A percentile compares a stretch with the other conserved stretches of the same genome.
Conservation (phyloP, 2,329 filamentous ascomycete genomes). For the Calonectria hongkongensis region DNA sequence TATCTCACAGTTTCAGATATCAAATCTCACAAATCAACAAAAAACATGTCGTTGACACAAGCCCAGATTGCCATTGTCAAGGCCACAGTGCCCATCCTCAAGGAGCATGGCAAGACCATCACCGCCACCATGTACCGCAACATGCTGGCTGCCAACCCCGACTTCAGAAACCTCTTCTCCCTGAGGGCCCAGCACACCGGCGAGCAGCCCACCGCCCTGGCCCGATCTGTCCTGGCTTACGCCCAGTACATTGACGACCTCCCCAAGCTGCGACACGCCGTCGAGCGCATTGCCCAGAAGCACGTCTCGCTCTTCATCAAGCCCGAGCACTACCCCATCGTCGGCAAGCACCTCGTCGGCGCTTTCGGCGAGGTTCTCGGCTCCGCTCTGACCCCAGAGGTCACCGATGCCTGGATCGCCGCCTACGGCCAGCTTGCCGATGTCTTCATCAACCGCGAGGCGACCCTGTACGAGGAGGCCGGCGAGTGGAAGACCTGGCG, state of each 20-base stretch:
- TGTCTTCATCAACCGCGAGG: slow-evolving; percentile 81
- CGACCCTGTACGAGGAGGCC: slow-evolving; percentile 73
- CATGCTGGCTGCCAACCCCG: slow-evolving; percentile 78
- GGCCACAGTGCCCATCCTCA: slow-evolving; percentile 83
- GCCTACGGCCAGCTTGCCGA: slow-evolving; percentile 83
- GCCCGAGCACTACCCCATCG: slow-evolving; percentile 82
- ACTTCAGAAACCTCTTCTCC: slow-evolving; percentile 83
- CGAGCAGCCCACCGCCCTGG: slow-evolving; percentile 82
- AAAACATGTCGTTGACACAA: slow-evolving; percentile 71
- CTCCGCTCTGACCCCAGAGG: slow-evolving; percentile 78
- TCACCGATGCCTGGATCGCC: slow-evolving; percentile 81
- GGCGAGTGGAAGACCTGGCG: slow-evolving; percentile 69
- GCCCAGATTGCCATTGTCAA: slow-evolving; percentile 84
- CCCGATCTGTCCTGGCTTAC: slow-evolving; percentile 81
- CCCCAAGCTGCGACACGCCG: slow-evolving; percentile 71
- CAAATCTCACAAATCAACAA: slow-evolving; percentile 9
- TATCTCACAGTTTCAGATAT: not conserved
- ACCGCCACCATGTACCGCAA: slow-evolving; percentile 84
- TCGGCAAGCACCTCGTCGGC: slow-evolving; percentile 80
- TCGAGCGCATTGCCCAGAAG: slow-evolving; percentile 85
- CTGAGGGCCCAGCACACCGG: slow-evolving; percentile 80
- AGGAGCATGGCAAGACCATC: slow-evolving; percentile 80
- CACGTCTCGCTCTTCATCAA: slow-evolving; percentile 82
- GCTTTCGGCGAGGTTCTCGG: slow-evolving; percentile 82
- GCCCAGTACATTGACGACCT: slow-evolving; percentile 84